Percentiles rank a stretch among this genome's conserved stretches.
Conservation (phyloP, 164 flowering plant species). For the Aristolochia californica region DNA sequence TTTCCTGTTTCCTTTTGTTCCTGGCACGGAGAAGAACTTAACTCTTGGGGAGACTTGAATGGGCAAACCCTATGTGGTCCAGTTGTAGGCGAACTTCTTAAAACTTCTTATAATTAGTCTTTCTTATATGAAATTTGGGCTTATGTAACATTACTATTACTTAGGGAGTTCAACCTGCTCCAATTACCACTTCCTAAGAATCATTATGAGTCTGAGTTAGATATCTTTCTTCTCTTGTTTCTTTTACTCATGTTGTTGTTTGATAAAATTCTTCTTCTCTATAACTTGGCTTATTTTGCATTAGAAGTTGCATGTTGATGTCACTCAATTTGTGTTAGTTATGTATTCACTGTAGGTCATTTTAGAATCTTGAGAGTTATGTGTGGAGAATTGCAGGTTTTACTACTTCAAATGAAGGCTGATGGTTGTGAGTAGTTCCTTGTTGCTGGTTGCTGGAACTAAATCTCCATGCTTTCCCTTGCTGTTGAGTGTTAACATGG, state of each 20-base stretch:
- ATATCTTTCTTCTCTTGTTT: slow-evolving; percentile 3
- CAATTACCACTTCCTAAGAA: slow-evolving; percentile 1
- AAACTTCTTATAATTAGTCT: slow-evolving; percentile 12
- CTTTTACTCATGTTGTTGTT: neutral
- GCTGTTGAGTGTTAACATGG: slow-evolving; percentile 10
- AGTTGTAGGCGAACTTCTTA: slow-evolving; percentile 39
- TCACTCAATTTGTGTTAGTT: neutral
- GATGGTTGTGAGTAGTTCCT: neutral
- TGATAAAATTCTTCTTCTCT: too few species aligned
- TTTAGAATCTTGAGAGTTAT: too few species aligned
- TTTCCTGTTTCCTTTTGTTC: slow-evolving; percentile 6
- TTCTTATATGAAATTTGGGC: slow-evolving; percentile 29
- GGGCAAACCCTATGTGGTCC: slow-evolving; percentile 17
- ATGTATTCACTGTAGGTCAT: slow-evolving; percentile 4
- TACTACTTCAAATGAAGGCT: slow-evolving; percentile 15
- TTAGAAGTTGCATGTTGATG: slow-evolving; percentile 1
- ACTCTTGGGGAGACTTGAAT: slow-evolving; percentile 18
- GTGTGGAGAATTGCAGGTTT: slow-evolving; percentile 16
- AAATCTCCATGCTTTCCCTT: neutral
- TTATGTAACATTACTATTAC: slow-evolving; percentile 23
- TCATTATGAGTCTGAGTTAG: neutral
- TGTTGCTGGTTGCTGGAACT: slow-evolving; percentile 14
- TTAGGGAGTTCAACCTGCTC: slow-evolving; percentile 13
- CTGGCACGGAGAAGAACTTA: slow-evolving; percentile 17
- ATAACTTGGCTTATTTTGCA: neutral